Conservation (phyloP, 202 grass and related monocot genomes). For the Schoenoplectus triqueter region DNA sequence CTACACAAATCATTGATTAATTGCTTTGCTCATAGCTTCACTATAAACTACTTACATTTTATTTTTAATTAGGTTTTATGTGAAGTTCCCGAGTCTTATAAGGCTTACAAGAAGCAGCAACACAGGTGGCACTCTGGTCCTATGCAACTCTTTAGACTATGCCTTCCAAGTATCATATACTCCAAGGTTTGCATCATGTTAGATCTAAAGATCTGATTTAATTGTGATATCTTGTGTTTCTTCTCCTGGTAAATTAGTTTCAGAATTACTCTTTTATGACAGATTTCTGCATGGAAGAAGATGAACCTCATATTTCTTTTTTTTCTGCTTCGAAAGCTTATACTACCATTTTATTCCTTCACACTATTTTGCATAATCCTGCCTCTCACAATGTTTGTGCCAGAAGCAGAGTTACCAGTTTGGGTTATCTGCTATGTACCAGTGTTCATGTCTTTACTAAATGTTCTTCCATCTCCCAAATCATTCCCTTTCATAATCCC, state of each 20-base stretch:
- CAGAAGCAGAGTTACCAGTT: conserved; percentile 72
- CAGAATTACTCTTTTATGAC: conserved; percentile 34
- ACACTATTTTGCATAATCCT: conserved; percentile 85
- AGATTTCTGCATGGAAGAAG: conserved; percentile 93
- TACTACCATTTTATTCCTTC: conserved; percentile 87
- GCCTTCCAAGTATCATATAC: conserved; percentile 75
- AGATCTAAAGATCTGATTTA: conserved; percentile 2
- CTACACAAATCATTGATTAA: not conserved
- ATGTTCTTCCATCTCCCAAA: conserved; percentile 79
- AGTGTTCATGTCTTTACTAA: conserved; percentile 76
- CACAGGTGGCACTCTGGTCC: conserved; percentile 90
- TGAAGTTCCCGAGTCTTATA: conserved; percentile 87
- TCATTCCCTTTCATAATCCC: conserved; percentile 82
- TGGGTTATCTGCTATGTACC: conserved; percentile 90
- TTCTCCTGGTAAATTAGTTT: not conserved
- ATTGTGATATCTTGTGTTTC: not conserved
- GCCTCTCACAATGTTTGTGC: conserved; percentile 87
- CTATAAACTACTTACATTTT: conserved; percentile 37
- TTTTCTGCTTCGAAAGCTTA: conserved; percentile 80
- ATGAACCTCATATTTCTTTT: conserved; percentile 89
- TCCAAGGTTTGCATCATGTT: conserved; percentile 55
- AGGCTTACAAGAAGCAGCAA: conserved; percentile 83
- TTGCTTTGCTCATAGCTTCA: conserved; percentile 21
- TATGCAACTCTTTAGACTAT: conserved; percentile 85
- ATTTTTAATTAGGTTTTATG: conserved; percentile 57